Evolutionary conservation across 352 stramenopile genomes (phyloP).

Genomic region (Phytophthora quininea): DNA sequence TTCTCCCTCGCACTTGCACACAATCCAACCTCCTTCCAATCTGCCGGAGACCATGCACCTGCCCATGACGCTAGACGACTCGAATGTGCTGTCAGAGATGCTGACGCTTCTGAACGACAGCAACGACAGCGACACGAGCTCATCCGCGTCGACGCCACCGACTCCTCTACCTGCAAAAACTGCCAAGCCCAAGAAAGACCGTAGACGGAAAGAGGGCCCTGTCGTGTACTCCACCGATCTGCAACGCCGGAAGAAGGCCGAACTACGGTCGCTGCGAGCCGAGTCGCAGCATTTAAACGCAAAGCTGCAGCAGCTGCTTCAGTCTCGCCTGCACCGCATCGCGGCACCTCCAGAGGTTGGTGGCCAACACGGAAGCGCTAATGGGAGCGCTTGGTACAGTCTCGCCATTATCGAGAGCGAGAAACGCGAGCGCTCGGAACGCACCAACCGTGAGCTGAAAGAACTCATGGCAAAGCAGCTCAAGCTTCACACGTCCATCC

Average conservation of each 20-base stretch:
- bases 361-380: not conserved
- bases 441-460: conserved; percentile 33
- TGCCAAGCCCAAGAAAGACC: conserved; percentile 18
- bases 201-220: conserved; percentile 19
- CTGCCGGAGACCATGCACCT: conserved; percentile 9
- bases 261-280: conserved; percentile 16
- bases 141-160: not conserved
- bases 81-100: not conserved
- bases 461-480: conserved; percentile 24
- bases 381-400: conserved; percentile 7
- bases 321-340: conserved; percentile 12
- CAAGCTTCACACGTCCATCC: conserved; percentile 14
- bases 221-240: conserved; percentile 28
- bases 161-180: not conserved
- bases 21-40: not conserved
- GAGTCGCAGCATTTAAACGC: conserved; percentile 15
- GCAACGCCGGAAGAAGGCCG: conserved; percentile 30
- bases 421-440: conserved; percentile 27
- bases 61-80: too few species aligned
- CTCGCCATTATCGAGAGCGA: conserved; percentile 24
- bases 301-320: conserved; percentile 16
- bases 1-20: not conserved
- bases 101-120: conserved; percentile 23
- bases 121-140: conserved; percentile 21
- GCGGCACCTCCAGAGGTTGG: not conserved